Conservation (phyloP, 768 basidiomycete species). For the Macrolepiota albuminosa region DNA sequence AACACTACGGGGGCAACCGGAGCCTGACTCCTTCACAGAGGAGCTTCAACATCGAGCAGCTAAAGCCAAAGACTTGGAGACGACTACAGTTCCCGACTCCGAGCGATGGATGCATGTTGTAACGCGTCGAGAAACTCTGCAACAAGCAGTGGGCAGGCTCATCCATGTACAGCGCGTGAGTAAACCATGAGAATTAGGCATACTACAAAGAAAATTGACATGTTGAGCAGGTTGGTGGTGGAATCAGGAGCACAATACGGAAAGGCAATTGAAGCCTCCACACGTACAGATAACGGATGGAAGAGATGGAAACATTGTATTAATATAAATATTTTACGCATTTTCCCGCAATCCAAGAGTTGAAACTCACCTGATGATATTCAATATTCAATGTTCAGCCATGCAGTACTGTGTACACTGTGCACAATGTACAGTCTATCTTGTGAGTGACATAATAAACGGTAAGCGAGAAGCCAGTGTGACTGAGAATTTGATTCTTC, state of each 20-base stretch:
- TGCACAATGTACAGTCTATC: too few relatives aligned
- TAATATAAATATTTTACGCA: not conserved
- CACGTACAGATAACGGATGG: not conserved
- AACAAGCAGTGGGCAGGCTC: conserved; percentile 23
- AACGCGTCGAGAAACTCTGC: conserved; percentile 23
- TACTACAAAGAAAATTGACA: not conserved
- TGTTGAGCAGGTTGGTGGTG: not conserved
- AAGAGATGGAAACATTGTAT: not conserved
- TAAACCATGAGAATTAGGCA: not conserved
- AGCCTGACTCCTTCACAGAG: conserved; percentile 4
- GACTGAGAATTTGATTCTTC: not conserved
- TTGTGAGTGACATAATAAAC: not conserved
- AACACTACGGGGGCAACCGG: not conserved
- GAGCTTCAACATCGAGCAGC: conserved; percentile 11
- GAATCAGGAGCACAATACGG: conserved; percentile 1
- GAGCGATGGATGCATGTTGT: conserved; percentile 28
- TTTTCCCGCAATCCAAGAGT: not conserved
- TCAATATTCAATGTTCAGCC: not conserved
- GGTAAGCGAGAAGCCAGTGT: not conserved
- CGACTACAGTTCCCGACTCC: conserved; percentile 1
- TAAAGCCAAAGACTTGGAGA: conserved; percentile 10
- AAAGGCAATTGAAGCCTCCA: not conserved
- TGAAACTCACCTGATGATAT: not conserved
- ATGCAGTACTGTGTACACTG: not conserved
- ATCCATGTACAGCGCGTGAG: conserved; percentile 20